Conservation (phyloP, 345 rosid genomes). For the Pelargonium nanum region DNA sequence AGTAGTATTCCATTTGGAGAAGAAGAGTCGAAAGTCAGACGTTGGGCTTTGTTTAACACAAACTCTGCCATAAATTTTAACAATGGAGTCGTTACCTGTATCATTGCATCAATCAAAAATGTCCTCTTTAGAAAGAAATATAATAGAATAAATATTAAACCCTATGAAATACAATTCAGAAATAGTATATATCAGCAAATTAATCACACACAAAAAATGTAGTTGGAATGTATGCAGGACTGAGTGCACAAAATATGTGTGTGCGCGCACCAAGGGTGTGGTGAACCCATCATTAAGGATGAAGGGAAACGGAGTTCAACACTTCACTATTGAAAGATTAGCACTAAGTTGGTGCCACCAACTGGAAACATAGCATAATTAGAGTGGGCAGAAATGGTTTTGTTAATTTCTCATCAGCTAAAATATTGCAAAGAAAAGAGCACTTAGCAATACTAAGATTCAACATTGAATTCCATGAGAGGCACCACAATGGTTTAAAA, state of each 20-base stretch:
- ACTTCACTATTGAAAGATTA: no score
- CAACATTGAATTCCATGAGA: neutral
- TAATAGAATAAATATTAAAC: conserved; percentile 4
- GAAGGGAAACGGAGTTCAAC: no score
- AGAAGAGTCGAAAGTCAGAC: conserved; percentile 88
- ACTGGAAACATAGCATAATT: neutral
- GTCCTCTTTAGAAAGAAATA: neutral
- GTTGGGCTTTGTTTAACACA: conserved; percentile 91
- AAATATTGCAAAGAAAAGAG: no score
- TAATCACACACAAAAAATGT: neutral
- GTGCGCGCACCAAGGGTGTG: no score
- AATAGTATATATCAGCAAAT: neutral
- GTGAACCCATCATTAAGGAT: no score
- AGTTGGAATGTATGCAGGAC: no score
- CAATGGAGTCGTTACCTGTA: conserved; percentile 91
- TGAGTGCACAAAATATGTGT: no score
- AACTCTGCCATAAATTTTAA: conserved; percentile 98
- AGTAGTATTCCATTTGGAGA: conserved; percentile 99
- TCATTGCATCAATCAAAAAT: conserved; percentile 7
- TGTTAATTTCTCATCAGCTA: neutral
- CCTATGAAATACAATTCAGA: neutral
- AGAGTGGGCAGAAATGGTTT: neutral
- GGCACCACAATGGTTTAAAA: no score
- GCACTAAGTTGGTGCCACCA: neutral
- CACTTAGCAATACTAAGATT: neutral